Conservation (phyloP, 2,329 filamentous ascomycete genomes). For the Daldinia sp. region DNA sequence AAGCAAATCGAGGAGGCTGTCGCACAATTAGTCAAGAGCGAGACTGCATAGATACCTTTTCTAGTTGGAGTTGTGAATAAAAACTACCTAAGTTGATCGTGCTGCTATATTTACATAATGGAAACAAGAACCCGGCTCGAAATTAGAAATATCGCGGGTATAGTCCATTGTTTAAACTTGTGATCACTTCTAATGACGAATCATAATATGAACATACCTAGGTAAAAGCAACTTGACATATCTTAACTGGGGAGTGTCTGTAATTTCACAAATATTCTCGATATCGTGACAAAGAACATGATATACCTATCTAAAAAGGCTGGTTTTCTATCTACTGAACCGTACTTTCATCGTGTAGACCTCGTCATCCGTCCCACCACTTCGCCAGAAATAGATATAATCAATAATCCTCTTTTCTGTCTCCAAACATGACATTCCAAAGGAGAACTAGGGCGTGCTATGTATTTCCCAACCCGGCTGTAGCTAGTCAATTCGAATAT, state of each 20-base stretch:
- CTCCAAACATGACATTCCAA: no score
- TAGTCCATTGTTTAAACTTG: not conserved
- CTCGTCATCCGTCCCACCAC: not conserved
- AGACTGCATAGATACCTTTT: conserved; percentile 41
- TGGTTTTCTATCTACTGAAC: not conserved
- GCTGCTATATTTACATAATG: conserved; percentile 28
- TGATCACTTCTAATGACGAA: not conserved
- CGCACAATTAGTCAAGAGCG: conserved; percentile 64
- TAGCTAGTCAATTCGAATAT: no score
- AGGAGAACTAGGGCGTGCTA: no score
- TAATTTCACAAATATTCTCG: not conserved
- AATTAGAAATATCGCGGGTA: not conserved
- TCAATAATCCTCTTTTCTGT: not conserved
- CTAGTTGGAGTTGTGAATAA: conserved; percentile 5
- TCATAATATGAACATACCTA: not conserved
- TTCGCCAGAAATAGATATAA: not conserved
- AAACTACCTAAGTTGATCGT: conserved; percentile 15
- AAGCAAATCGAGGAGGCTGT: conserved; percentile 73
- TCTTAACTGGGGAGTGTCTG: no score
- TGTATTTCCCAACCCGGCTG: no score
- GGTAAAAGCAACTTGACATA: not conserved
- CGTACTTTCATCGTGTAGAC: not conserved
- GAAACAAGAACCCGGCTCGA: conserved; percentile 14
- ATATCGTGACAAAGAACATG: not conserved
- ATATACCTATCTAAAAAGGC: not conserved